A percentile compares a stretch with the other conserved stretches of the same genome.
Evolutionary conservation across 805 yeast species (phyloP).

Genomic region (Tetrapisispora fleetii): DNA sequence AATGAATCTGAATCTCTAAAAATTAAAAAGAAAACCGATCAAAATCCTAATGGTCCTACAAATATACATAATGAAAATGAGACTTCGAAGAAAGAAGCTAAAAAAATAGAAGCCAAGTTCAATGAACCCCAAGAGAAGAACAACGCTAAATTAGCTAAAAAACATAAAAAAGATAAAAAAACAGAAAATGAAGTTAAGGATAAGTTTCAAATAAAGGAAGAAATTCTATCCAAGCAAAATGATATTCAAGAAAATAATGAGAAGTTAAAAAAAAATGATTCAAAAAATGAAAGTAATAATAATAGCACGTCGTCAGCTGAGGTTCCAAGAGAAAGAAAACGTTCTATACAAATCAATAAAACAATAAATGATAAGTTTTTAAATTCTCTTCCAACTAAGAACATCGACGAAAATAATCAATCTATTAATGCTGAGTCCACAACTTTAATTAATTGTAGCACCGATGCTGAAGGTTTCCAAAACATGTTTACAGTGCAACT

Average conservation of each 20-base stretch:
- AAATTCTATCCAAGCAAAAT: neutral
- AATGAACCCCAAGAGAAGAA: too few relatives aligned
- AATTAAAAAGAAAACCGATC: too few relatives aligned
- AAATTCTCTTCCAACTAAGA: neutral
- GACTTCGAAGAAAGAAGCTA: too few relatives aligned
- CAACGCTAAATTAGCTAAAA: too few relatives aligned
- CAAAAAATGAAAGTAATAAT: neutral
- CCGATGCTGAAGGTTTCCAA: neutral
- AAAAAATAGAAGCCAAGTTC: too few relatives aligned
- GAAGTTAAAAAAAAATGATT: neutral
- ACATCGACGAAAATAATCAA: neutral
- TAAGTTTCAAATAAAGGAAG: too few relatives aligned
- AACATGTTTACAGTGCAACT: slow-evolving; percentile 27
- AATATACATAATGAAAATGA: too few relatives aligned
- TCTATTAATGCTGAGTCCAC: slow-evolving; percentile 8
- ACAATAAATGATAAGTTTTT: neutral
- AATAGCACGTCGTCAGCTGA: neutral
- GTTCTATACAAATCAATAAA: neutral
- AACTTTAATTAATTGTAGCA: slow-evolving; percentile 3
- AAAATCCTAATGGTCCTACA: too few relatives aligned
- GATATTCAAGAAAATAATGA: neutral
- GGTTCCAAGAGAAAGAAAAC: neutral
- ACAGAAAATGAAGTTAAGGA: too few relatives aligned
- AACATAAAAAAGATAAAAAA: too few relatives aligned
- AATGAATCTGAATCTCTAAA: neutral